Base-by-base conservation (phyloP, 805 yeast genomes). In the Teunomyces stri region DNA sequence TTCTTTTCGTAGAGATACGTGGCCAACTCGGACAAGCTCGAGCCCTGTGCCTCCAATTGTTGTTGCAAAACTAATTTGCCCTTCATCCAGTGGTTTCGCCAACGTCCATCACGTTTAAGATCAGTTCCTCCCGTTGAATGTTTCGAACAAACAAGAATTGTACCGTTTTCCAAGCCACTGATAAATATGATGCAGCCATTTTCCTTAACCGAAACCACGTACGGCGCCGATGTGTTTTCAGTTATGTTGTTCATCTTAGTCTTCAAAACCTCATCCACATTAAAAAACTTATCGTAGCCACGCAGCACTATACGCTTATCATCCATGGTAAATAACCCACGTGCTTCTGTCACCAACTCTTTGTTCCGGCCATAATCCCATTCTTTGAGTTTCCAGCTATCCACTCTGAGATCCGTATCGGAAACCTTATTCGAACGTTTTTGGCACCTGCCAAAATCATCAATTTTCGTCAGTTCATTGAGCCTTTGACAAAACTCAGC, bases 281-380 rank as follows among this genome's bases (percentile, higher is more conserved):
- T 92, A 77, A 89, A 94, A 65, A 94, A 94, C 67, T 94, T 94
- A 65, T 94, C 94, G 62, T 94, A 94, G 0, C 99, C 99, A 55
- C 99, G 72, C 1, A 84, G 82, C 1, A 81, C 82, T 18, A 94
- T 85, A 9, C 50, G 54, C 6, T 70, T 68, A 10, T 66, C 63
- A 18, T 68, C 40, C 0, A 81, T 44, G 12, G 74, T 86, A 64
- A 92, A 92, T 12, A 92, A 63, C 0, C 99, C 99, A 46, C 99
- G 75, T 0, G 97, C 96, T 44, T 81, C 68, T 1, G 48, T 49
- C 4, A 80, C 68, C 42, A 40, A 36, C 3, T 76, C 76, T 6
- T 37, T 39, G 7, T 71, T 68, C 45, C 75, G 78, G 13, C 81
- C 81, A 59, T 88, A 92, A 57, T 88, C 97, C 87, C 89, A 91